Conservation (phyloP, 2,329 filamentous ascomycete species). For the Fusarium siculi region DNA sequence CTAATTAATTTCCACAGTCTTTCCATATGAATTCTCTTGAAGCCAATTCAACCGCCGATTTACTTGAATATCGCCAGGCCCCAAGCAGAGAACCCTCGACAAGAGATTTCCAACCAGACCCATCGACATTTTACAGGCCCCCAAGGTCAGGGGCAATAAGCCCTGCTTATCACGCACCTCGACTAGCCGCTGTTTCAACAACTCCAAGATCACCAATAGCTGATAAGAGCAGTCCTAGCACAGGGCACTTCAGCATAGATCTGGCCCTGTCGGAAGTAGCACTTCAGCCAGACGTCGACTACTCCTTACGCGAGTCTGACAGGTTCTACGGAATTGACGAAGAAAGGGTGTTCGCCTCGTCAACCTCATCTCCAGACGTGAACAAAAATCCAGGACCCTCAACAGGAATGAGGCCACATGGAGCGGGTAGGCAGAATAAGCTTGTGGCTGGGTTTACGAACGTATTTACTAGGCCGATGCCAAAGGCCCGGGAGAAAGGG, state of each 20-base stretch:
- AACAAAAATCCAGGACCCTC: fast-evolving
- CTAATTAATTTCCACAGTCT: not conserved
- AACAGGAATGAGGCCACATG: fast-evolving
- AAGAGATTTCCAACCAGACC: not conserved
- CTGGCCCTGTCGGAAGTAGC: not conserved
- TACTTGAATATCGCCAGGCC: not conserved
- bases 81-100: not conserved
- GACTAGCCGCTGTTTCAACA: fast-evolving
- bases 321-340: not conserved
- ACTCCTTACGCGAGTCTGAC: not conserved
- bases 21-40: not conserved
- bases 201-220: fast-evolving
- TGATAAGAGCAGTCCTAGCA: fast-evolving
- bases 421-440: fast-evolving
- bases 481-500: not conserved
- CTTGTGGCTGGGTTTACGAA: not conserved
- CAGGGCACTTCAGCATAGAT: not conserved
- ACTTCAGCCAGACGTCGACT: not conserved
- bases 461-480: not conserved
- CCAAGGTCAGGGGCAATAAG: not conserved
- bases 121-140: not conserved
- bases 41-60: not conserved
- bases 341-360: not conserved
- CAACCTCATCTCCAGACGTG: fast-evolving
- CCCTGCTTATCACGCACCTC: not conserved